These are phyloP conservation scores for Ustulina deusta DNA, from an alignment of 2,329 filamentous ascomycete genomes.

Conservation along the genomic window DNA sequence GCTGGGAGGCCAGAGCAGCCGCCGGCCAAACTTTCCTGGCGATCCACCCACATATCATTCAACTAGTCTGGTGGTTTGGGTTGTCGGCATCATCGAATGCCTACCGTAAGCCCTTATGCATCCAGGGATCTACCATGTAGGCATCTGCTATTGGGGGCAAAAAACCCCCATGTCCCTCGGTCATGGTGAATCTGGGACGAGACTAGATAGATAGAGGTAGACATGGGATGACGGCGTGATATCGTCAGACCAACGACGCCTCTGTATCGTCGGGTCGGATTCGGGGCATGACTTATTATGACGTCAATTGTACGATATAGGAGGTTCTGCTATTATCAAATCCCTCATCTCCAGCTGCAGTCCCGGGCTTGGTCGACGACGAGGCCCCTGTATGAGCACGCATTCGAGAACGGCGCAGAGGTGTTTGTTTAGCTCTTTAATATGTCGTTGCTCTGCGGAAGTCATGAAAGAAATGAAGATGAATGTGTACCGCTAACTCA, in stretches of 20 bases:
- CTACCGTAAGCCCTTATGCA: neutral
- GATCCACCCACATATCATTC: neutral
- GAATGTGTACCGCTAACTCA: neutral
- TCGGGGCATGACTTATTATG: conserved; percentile 29
- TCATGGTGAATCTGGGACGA: neutral
- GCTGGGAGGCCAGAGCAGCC: neutral
- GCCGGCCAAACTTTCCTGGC: conserved; percentile 17
- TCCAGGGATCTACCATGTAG: neutral
- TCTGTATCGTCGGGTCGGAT: conserved; percentile 2
- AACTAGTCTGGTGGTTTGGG: neutral
- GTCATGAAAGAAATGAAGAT: neutral
- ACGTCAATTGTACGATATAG: conserved; percentile 21
- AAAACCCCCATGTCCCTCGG: neutral
- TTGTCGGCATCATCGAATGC: neutral
- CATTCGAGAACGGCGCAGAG: neutral
- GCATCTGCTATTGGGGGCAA: neutral
- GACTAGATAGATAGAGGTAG: neutral
- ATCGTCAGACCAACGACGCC: neutral
- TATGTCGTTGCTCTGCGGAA: neutral
- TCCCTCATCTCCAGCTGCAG: no score
- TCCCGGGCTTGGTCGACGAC: neutral
- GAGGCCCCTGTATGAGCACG: neutral
- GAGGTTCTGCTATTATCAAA: neutral
- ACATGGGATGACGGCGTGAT: neutral
- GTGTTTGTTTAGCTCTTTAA: neutral